Evolutionary conservation across 345 rosid genomes (phyloP), one percentile per base, ranked within the genome.

Genomic region (Brassica juncea): DNA sequence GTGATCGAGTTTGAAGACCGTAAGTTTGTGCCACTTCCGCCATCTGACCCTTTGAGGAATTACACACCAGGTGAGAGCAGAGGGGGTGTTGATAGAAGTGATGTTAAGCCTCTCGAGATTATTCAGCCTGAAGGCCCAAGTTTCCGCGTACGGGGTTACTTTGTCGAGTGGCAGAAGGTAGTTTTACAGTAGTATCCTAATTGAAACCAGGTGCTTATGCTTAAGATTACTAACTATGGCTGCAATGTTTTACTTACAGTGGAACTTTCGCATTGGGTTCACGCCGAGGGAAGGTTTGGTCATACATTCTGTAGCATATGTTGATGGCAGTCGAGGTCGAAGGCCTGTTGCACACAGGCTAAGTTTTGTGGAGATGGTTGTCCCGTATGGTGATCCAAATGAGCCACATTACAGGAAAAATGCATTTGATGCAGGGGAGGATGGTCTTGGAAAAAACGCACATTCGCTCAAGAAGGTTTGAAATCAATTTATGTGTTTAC

Each of bases 341-440:
- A 88, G 98, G 75, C 91, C 98, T 73, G 89, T 93, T 71, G 97
- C 95, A 67, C 91, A 90, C 70, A 90, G 98, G 84, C 82, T 91
- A 81, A 93, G 98, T 75, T 91, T 93, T 82, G 98, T 90, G 68
- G 98, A 93, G 87, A 91, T 93, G 95, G 97, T 93, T 74, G 98
- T 93, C 76, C 97, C 98, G 49, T 93, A 93, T 84, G 98, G 98
- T 6, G 98, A 93, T 85, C 98, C 98, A 25, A 91, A 91, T 80
- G 98, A 90, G 57, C 98, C 98, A 47, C 98, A 93, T 79, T 93
- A 91, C 84, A 81, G 94, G 72, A 93, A 93, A 71, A 93, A 91
- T 84, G 98, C 98, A n/a, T 93, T 93, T 66, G 97, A 93, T 88
- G 98, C 98, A 0, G 98, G 97, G 76, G 97, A 93, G 84, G 98